Percentiles rank a stretch among this genome's conserved stretches.
These are phyloP conservation scores for Ceratobasidium sp. DNA, from an alignment of 1,284 basidiomycete species.

Conservation along the genomic window DNA sequence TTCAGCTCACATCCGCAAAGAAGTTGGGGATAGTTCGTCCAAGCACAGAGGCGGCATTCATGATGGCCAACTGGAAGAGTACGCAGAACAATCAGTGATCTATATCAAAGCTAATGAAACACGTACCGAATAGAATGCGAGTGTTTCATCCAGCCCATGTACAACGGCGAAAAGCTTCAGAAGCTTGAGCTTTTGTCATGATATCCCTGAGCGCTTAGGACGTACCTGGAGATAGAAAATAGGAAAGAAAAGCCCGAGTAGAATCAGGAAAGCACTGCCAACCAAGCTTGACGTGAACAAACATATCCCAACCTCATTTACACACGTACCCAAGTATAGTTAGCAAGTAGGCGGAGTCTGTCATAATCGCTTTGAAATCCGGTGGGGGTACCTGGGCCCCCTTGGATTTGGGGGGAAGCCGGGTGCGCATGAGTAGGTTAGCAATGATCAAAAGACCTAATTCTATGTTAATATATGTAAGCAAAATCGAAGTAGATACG, in stretches of 20 bases:
- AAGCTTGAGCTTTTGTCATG: background rate
- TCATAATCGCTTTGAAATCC: conserved; percentile 23
- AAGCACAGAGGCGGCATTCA: conserved; percentile 23
- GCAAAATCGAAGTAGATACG: background rate
- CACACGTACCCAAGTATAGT: conserved; percentile 1
- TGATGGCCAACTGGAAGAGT: conserved; percentile 19
- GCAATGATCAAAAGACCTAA: background rate
- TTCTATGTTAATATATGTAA: background rate
- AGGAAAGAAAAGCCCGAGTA: conserved; percentile 28
- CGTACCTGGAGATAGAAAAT: conserved; percentile 28
- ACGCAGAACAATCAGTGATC: too few species aligned
- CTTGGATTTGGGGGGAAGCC: conserved; percentile 16
- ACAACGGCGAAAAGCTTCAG: conserved; percentile 11
- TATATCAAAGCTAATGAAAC: too few species aligned
- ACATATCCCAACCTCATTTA: too few species aligned
- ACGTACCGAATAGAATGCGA: conserved; percentile 29
- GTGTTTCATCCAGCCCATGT: conserved; percentile 12
- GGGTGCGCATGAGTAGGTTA: conserved; percentile 33
- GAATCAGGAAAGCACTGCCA: conserved; percentile 15
- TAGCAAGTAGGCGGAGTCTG: conserved; percentile 1
- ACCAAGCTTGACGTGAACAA: too few species aligned
- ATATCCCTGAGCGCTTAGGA: background rate
- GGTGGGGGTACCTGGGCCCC: background rate
- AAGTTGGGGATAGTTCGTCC: conserved; percentile 36
- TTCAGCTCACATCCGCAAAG: conserved; percentile 14